Conservation (phyloP, 768 basidiomycete genomes). For the Asterophora parasitica region DNA sequence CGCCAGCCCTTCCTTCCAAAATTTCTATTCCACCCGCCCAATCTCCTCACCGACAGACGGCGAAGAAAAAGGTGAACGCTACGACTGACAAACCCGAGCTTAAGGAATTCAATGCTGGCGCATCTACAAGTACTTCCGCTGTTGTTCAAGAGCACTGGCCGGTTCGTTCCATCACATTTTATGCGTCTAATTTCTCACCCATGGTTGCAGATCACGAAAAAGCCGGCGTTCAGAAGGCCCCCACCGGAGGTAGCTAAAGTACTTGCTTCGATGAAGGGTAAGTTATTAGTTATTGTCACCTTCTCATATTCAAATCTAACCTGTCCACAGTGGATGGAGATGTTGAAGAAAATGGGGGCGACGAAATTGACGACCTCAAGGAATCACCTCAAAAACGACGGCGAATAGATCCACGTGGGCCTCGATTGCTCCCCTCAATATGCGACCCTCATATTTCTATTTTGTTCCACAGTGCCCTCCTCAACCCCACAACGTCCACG, state of each 20-base stretch:
- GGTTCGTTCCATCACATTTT: not conserved
- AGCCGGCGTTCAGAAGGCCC: slow-evolving; percentile 4
- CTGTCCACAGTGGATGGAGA: slow-evolving; percentile 5
- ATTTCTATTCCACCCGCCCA: not conserved
- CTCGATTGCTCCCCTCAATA: not conserved
- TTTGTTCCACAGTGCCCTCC: slow-evolving; percentile 5
- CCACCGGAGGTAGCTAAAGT: slow-evolving; percentile 9
- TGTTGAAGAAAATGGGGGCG: not conserved
- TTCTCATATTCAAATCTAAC: not conserved
- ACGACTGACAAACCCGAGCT: not conserved
- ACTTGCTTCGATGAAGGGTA: slow-evolving; percentile 17
- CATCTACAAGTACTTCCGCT: not conserved
- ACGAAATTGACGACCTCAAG: not conserved
- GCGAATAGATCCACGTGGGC: slow-evolving; percentile 11
- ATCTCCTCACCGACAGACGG: not conserved
- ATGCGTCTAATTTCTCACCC: not conserved
- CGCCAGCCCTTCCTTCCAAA: not conserved
- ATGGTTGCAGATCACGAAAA: slow-evolving; percentile 6
- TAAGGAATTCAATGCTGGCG: not conserved
- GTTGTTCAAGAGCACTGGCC: slow-evolving; percentile 4
- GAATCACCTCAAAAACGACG: slow-evolving; percentile 11
- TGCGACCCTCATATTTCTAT: not conserved
- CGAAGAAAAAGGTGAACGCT: not conserved
- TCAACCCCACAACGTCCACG: not conserved
- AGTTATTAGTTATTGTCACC: not conserved